These are phyloP conservation scores for Trypanosoma cruzi DNA, from an alignment of 208 protist genomes.

Conservation along the genomic window DNA sequence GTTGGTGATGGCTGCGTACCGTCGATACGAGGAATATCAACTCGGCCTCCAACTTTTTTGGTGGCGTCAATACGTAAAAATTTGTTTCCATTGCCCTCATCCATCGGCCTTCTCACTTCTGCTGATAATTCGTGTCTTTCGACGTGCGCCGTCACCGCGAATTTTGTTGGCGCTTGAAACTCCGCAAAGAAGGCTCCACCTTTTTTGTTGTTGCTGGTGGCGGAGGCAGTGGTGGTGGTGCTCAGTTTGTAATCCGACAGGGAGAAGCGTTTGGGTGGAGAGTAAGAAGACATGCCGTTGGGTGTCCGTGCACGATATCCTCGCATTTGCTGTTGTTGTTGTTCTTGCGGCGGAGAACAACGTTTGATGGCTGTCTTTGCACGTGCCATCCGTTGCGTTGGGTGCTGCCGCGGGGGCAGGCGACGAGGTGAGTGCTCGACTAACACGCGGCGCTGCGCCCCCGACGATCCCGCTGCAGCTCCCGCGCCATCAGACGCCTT, in stretches of 20 bases:
- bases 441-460: conserved; percentile 5
- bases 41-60: neutral
- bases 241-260: neutral
- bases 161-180: neutral
- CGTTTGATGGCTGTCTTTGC: conserved; percentile 15
- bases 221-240: too few relatives aligned
- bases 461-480: conserved; percentile 6
- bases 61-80: conserved; percentile 15
- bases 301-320: neutral
- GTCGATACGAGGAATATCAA: conserved; percentile 15
- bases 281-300: neutral
- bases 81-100: conserved; percentile 8
- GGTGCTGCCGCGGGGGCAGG: conserved; percentile 6
- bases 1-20: conserved; percentile 10
- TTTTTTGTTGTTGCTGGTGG: neutral
- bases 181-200: neutral
- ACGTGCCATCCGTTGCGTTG: conserved; percentile 2
- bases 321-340: neutral
- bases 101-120: neutral
- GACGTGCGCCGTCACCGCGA: neutral
- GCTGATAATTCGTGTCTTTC: neutral
- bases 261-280: neutral
- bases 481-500: neutral
- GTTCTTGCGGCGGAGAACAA: conserved; percentile 1
- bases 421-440: neutral